Evolutionary conservation across 2,329 filamentous ascomycete species (phyloP).

Genomic region (Alternaria longipes): DNA sequence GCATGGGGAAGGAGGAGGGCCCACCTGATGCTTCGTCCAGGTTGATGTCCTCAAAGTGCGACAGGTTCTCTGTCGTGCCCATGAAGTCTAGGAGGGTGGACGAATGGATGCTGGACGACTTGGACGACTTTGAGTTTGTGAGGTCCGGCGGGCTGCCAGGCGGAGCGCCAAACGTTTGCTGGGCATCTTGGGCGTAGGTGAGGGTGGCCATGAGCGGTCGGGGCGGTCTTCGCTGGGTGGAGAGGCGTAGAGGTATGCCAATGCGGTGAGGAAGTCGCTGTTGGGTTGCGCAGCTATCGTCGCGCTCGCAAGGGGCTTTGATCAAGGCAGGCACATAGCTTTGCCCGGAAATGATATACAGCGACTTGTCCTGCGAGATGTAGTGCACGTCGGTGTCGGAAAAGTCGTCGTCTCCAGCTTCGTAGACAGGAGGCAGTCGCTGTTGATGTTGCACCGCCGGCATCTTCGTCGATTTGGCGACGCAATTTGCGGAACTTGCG

Average conservation of each 20-base stretch:
- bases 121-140: slow-evolving; percentile 86
- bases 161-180: slow-evolving; percentile 52
- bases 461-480: slow-evolving; percentile 31
- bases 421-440: slow-evolving; percentile 22
- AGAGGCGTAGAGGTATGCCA: slow-evolving; percentile 26
- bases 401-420: slow-evolving; percentile 17
- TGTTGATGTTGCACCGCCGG: slow-evolving; percentile 39
- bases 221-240: slow-evolving; percentile 31
- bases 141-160: slow-evolving; percentile 80
- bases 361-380: slow-evolving; percentile 32
- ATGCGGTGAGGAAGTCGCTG: slow-evolving; percentile 35
- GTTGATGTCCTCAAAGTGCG: slow-evolving; percentile 93
- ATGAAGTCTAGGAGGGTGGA: slow-evolving; percentile 73
- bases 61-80: slow-evolving; percentile 69
- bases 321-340: slow-evolving; percentile 48
- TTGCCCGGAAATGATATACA: slow-evolving; percentile 50
- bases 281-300: slow-evolving; percentile 33
- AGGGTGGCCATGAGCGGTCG: slow-evolving; percentile 51
- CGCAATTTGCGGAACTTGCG: slow-evolving; percentile 42
- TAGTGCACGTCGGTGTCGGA: slow-evolving; percentile 27
- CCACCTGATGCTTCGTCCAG: slow-evolving; percentile 69
- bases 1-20: slow-evolving; percentile 57
- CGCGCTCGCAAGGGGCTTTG: slow-evolving; percentile 35
- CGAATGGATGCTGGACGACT: slow-evolving; percentile 87
- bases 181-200: slow-evolving; percentile 38